Conservation (phyloP, 768 basidiomycete species). For the Rubroboletus pulcherrimus region DNA sequence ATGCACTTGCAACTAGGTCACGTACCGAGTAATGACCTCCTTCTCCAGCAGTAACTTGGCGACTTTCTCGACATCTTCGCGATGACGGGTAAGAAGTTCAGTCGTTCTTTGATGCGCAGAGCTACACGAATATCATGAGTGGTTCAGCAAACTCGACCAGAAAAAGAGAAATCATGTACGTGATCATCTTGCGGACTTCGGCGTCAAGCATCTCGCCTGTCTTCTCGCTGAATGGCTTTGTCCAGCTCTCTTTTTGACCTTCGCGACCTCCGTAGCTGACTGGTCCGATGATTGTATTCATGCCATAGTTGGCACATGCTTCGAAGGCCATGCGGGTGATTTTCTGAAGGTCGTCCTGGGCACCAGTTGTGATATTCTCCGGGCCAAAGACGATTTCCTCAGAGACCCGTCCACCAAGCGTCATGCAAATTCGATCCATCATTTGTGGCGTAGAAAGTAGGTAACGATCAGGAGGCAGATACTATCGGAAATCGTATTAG, state of each 20-base stretch:
- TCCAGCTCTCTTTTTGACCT: constrained; percentile 82
- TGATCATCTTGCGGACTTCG: constrained; percentile 96
- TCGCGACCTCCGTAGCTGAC: constrained; percentile 93
- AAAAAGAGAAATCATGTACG: constrained; percentile 37
- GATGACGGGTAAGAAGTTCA: constrained; percentile 74
- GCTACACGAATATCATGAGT: constrained; percentile 31
- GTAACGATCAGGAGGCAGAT: constrained; percentile 93
- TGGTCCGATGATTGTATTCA: constrained; percentile 93
- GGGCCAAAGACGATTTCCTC: constrained; percentile 97
- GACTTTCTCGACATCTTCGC: constrained; percentile 89
- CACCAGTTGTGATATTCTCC: constrained; percentile 94
- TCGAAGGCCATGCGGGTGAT: constrained; percentile 98
- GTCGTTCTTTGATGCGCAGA: constrained; percentile 82
- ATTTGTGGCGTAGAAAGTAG: constrained; percentile 94
- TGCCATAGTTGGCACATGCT: constrained; percentile 92
- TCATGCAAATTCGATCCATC: constrained; percentile 96
- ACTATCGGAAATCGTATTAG: constrained; percentile 42
- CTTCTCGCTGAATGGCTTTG: constrained; percentile 97
- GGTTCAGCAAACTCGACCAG: neutral
- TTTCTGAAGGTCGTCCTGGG: constrained; percentile 97
- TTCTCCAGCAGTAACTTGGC: constrained; percentile 88
- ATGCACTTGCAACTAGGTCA: neutral
- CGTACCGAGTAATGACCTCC: constrained; percentile 91
- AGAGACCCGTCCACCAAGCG: constrained; percentile 93
- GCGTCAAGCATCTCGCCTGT: constrained; percentile 90